Evolutionary conservation across 176 grass and related monocot genomes (phyloP).

Genomic region (Juncus inflexus): DNA sequence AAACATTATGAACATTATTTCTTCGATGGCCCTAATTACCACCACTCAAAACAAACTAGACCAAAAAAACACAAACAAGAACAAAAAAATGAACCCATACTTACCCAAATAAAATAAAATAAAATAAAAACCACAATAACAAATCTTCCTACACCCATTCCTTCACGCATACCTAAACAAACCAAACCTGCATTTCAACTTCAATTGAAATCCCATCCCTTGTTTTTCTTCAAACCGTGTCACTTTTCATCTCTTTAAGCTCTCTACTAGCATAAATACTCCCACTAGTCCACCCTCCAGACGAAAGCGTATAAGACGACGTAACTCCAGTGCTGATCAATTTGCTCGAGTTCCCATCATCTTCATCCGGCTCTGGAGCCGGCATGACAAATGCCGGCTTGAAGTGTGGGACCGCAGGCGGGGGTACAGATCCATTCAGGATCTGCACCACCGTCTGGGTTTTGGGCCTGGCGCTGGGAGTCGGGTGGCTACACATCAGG

Average conservation of each 20-base stretch:
- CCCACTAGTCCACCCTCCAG: conserved; percentile 32
- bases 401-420: conserved; percentile 39
- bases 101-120: too few species aligned
- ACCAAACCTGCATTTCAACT: too few species aligned
- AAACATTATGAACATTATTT: too few species aligned
- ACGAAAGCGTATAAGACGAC: conserved; percentile 46
- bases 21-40: too few species aligned
- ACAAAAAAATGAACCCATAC: too few species aligned
- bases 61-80: too few species aligned
- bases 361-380: conserved; percentile 7
- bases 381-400: conserved; percentile 84
- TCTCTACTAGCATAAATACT: conserved; percentile 32
- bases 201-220: too few species aligned
- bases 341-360: conserved; percentile 31
- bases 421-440: conserved; percentile 32
- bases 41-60: too few species aligned
- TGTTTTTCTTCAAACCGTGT: too few species aligned
- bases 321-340: conserved; percentile 19
- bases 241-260: conserved; percentile 19
- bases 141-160: too few species aligned
- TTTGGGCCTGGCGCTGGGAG: conserved; percentile 57
- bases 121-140: too few species aligned
- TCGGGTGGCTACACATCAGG: conserved; percentile 80
- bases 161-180: too few species aligned
- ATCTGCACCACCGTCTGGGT: conserved; percentile 46